phyloP scores from a whole-genome alignment of 2,329 filamentous ascomycete genomes.

The Boeremia exigua region DNA sequence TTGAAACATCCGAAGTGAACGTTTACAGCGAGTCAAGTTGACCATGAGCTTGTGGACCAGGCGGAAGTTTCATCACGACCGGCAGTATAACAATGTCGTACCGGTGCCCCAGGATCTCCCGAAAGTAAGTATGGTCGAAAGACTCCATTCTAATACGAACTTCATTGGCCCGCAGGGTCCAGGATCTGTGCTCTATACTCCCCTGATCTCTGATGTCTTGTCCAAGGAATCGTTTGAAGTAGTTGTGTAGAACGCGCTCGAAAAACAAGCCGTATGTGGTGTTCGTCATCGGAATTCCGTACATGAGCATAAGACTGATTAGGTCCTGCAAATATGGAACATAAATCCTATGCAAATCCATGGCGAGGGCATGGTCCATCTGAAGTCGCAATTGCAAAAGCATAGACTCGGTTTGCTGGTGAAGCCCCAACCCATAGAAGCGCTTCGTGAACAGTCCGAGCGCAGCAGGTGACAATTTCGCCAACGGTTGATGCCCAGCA shows the following conservation, averaged over 20 bases:
- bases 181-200: not conserved
- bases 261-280: conserved; percentile 1
- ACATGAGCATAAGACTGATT: conserved; percentile 9
- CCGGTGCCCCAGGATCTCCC: conserved; percentile 1
- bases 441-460: conserved; percentile 6
- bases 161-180: not conserved
- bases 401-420: not conserved
- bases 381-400: not conserved
- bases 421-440: not conserved
- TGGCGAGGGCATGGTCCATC: not conserved
- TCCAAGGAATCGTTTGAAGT: conserved; percentile 9
- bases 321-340: conserved; percentile 7
- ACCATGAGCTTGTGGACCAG: not conserved
- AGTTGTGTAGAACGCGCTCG: conserved; percentile 2
- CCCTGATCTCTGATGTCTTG: not conserved
- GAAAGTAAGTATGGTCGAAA: conserved; percentile 12
- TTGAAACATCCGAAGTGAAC: not conserved
- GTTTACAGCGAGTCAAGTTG: not conserved
- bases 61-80: not conserved
- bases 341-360: conserved; percentile 7
- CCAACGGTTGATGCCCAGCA: not conserved
- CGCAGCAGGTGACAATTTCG: conserved; percentile 4
- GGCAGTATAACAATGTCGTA: not conserved
- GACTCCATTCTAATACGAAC: not conserved
- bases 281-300: conserved; percentile 6